These are phyloP conservation scores for Aspergillus sp. DNA, from an alignment of 2,329 filamentous ascomycete genomes.

Conservation along the genomic window DNA sequence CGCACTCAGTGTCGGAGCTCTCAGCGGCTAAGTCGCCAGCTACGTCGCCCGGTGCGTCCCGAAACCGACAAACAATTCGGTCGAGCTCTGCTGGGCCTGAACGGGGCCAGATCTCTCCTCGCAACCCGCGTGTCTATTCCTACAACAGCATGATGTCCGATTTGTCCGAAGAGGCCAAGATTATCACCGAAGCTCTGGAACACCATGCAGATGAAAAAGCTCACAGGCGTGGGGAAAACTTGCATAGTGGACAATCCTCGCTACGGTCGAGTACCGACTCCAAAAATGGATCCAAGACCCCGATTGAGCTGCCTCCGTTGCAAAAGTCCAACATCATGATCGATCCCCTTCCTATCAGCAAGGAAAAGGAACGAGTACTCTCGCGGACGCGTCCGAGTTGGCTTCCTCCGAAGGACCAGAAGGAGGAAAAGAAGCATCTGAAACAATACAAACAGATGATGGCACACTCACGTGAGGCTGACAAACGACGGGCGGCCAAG, in stretches of 20 bases:
- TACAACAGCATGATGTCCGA: slow-evolving; percentile 54
- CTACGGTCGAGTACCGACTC: slow-evolving; percentile 33
- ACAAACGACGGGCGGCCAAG: slow-evolving; percentile 45
- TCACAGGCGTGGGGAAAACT: slow-evolving; percentile 38
- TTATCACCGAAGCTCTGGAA: slow-evolving; percentile 54
- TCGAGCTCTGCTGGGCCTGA: slow-evolving; percentile 37
- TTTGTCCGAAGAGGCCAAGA: slow-evolving; percentile 54
- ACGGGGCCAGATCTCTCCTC: slow-evolving; percentile 34
- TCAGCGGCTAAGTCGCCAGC: slow-evolving; percentile 18
- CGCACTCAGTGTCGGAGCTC: slow-evolving; percentile 28
- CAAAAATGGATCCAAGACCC: slow-evolving; percentile 28
- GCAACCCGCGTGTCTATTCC: slow-evolving; percentile 47
- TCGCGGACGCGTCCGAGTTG: slow-evolving; percentile 62
- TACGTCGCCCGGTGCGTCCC: slow-evolving; percentile 24
- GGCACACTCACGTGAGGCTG: slow-evolving; percentile 53
- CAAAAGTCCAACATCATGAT: slow-evolving; percentile 59
- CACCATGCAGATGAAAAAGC: slow-evolving; percentile 48
- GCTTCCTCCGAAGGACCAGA: slow-evolving; percentile 66
- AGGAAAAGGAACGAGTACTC: slow-evolving; percentile 59
- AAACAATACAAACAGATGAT: slow-evolving; percentile 64
- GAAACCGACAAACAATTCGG: slow-evolving; percentile 22
- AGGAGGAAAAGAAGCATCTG: slow-evolving; percentile 83
- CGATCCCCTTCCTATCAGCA: slow-evolving; percentile 60
- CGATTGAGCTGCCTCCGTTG: slow-evolving; percentile 51
- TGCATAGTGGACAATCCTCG: slow-evolving; percentile 39